Conservation (phyloP, 2,329 filamentous ascomycete genomes). For the Penicillium sp. region DNA sequence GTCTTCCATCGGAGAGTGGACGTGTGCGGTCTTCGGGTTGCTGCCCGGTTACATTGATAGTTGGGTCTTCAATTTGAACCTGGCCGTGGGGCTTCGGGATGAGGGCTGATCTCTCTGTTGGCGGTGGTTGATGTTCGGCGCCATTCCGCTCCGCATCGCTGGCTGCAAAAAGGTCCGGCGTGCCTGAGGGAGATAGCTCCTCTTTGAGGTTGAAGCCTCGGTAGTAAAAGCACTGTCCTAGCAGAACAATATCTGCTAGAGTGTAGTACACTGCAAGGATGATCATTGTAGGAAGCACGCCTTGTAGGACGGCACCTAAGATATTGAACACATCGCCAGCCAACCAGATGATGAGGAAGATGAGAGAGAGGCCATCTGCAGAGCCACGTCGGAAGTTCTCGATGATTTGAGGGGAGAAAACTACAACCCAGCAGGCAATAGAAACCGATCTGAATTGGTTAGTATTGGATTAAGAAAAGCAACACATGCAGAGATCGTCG, state of each 20-base stretch:
- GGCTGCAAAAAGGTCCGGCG: slow-evolving; percentile 14
- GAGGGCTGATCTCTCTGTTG: slow-evolving; percentile 35
- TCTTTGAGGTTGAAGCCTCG: slow-evolving; percentile 64
- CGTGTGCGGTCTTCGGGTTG: slow-evolving; percentile 7
- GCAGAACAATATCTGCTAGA: slow-evolving; percentile 81
- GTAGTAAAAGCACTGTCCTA: slow-evolving; percentile 94
- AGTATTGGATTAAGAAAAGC: slow-evolving; percentile 1
- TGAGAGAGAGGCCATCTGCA: slow-evolving; percentile 82
- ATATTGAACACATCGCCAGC: slow-evolving; percentile 96
- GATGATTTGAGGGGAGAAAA: slow-evolving; percentile 95
- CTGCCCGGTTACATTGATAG: not conserved
- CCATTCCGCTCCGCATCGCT: slow-evolving; percentile 20
- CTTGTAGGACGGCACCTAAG: slow-evolving; percentile 84
- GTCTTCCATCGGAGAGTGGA: slow-evolving; percentile 16
- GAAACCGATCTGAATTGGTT: slow-evolving; percentile 71
- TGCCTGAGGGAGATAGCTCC: slow-evolving; percentile 23
- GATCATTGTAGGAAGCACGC: slow-evolving; percentile 91
- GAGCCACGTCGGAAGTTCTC: slow-evolving; percentile 86
- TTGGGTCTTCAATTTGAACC: slow-evolving; percentile 10
- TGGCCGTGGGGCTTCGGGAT: slow-evolving; percentile 26
- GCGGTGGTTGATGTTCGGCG: slow-evolving; percentile 18
- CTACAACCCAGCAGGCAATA: slow-evolving; percentile 96
- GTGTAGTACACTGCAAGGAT: slow-evolving; percentile 95
- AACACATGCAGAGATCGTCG: slow-evolving; percentile 7
- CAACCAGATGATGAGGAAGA: slow-evolving; percentile 92